Evolutionary conservation across 768 basidiomycete genomes (phyloP), one percentile per base, ranked within the genome.

Genomic region (Boletus vinaceobasis): DNA sequence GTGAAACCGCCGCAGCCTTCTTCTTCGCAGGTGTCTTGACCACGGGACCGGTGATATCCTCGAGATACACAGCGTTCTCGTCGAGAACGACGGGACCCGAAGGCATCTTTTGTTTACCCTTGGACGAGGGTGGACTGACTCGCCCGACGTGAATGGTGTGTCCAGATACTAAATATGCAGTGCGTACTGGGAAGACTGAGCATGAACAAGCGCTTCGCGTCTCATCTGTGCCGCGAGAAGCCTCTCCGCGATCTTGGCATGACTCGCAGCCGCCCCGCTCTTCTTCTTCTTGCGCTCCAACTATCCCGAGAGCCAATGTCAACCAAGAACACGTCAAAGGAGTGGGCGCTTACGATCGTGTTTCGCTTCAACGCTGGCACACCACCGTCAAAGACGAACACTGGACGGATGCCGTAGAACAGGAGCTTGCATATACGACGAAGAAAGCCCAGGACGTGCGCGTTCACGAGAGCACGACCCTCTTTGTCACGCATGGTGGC

Each of bases 401-500:
- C 95, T 0, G 97, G 97, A 69, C 91, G 95, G 68, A 98, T 96
- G 13, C 97, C 97, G 66, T 97, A 94, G 74, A 95, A 98, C 40
- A 99, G 73, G 31, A 99, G 79, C 72, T 98, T 98, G 72, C 87
- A 86, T 53, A 98, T 97, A 2, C 97, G 82, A 31, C 96, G 81
- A 42, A 92, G 74, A 71, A 91, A 91, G 52, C 96, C 94, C 42
- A 98, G 75, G 15, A 99, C 86, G 73, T 98, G 97, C 1, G 96
- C 95, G 65, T 98, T 98, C 49, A 88, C 83, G 42, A 99, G 74
- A 13, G 82, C 90, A 23, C 86, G 84, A 27, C 97, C 97, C 55
- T 98, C 93, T 66, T 93, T 98, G 72, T 96, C 95, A 23, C 97
- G 85, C 95, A 98, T 98, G 9, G 97, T 98, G 21, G 96, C 95